Evolutionary conservation across 768 basidiomycete species (phyloP), one percentile per base, ranked within the genome.

Genomic region (Termitomyces bulborhizus): DNA sequence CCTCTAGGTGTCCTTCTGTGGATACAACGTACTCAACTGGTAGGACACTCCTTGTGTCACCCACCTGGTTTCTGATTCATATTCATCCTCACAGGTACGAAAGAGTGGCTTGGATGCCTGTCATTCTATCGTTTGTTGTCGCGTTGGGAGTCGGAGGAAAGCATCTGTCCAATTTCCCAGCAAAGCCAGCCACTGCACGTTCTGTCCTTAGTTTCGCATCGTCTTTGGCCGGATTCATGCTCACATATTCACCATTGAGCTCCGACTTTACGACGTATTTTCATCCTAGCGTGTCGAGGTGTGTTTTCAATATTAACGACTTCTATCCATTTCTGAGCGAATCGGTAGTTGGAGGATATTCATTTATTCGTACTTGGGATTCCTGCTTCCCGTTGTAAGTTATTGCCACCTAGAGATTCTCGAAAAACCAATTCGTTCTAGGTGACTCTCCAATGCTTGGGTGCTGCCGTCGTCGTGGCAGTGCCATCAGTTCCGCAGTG

Each of bases 251-350:
- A 1, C 66, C 78, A 0, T 65, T 89, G 57, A 78, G 80, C 16
- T 84, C 86, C 6, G 91, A 93, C 62, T 92, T 88, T 63, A 85
- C 88, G 6, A 83, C 75, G 51, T 92, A 92, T 66, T 85, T 81
- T 66, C 70, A 73, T 9, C 77, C 82, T 0, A 69, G 74, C 8
- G 83, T 81, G 4, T 75, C 86, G 0, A 81, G 82, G 86, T 84
- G 27, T 13, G 55, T 56, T 11, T 24, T 42, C 32, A n/a, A 18
- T 3, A 27, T 24, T 36, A 15, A 13, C 8, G 21, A 6, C 12
- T 1, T 31, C 12, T 11, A 8, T 26, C 0, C 2, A 3, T 46
- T 43, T 31, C 26, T 29, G 41, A 43, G n/a, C 21, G 48, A 15
- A 43, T 16, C n/a, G 52, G 18, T 52, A 89, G 87, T 57, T 77